A percentile compares a stretch with the other conserved stretches of the same genome.
These are phyloP conservation scores for Codiaeum variegatum DNA, from an alignment of 441 rosid genomes.

Conservation along the genomic window DNA sequence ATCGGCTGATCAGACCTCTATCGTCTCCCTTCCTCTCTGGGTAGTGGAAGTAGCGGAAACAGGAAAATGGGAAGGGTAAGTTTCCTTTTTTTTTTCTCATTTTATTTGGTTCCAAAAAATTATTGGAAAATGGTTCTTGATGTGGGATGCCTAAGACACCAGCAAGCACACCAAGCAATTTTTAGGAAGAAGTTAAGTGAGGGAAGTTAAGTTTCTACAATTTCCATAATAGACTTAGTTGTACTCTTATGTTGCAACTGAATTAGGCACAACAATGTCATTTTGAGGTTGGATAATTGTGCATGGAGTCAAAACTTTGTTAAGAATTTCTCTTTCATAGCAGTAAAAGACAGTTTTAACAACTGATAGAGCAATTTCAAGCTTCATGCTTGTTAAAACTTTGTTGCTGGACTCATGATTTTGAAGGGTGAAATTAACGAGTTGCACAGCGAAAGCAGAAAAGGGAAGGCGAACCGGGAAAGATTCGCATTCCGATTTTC, in stretches of 20 bases:
- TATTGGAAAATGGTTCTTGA: no score
- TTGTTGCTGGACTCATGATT: no score
- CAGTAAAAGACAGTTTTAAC: slow-evolving; percentile 60
- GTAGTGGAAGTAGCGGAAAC: no score
- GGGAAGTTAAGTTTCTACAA: slow-evolving; percentile 54
- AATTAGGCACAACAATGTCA: slow-evolving; percentile 54
- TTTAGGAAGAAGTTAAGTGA: slow-evolving; percentile 52
- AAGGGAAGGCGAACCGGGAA: no score
- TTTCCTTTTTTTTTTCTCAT: no score
- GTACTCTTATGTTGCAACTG: slow-evolving; percentile 54
- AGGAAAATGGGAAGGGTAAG: no score
- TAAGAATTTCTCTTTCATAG: slow-evolving; percentile 57
- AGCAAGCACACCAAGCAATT: slow-evolving; percentile 38
- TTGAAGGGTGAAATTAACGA: no score
- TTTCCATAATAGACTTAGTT: slow-evolving; percentile 48
- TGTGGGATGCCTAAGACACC: slow-evolving; percentile 34
- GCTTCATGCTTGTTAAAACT: slow-evolving; percentile 53
- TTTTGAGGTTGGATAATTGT: slow-evolving; percentile 50
- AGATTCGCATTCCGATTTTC: no score
- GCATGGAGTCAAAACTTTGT: slow-evolving; percentile 53
- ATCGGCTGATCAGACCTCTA: no score
- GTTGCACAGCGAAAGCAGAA: no score
- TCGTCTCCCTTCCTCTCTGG: no score
- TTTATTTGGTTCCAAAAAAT: no score
- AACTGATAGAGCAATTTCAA: slow-evolving; percentile 48